A percentile compares a stretch with the other conserved stretches of the same genome.
Evolutionary conservation across 352 stramenopile genomes (phyloP).

Genomic region (Pilasporangium apinafurcum): DNA sequence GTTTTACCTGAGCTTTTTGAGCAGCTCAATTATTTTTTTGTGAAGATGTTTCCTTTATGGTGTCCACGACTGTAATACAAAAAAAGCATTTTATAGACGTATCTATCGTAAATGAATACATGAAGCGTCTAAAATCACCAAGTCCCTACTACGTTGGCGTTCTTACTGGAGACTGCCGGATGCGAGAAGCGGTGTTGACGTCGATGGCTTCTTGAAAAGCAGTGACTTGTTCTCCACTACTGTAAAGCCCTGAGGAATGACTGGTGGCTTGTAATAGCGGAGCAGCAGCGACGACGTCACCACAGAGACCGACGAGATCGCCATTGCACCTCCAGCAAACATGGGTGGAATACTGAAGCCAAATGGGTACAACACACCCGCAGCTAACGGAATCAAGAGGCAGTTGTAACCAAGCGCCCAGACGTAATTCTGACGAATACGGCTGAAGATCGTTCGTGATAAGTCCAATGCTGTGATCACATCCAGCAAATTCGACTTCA

Average conservation of each 20-base stretch:
- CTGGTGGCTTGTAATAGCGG: conserved; percentile 85
- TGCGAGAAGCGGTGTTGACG: conserved; percentile 61
- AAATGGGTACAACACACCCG: conserved; percentile 95
- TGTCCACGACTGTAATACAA: no score
- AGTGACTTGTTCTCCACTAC: conserved; percentile 69
- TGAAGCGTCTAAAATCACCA: no score
- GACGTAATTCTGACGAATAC: conserved; percentile 97
- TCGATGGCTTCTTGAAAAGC: conserved; percentile 77
- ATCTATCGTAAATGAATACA: no score
- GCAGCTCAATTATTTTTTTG: no score
- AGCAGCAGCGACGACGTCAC: conserved; percentile 93
- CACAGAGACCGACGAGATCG: conserved; percentile 95
- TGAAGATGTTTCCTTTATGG: no score
- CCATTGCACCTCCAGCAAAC: conserved; percentile 95
- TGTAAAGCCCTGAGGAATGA: conserved; percentile 49
- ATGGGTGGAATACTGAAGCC: conserved; percentile 93
- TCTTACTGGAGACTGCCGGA: conserved; percentile 61
- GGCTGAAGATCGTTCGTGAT: conserved; percentile 92
- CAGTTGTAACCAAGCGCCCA: conserved; percentile 99
- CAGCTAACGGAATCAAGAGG: conserved; percentile 94
- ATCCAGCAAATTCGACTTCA: conserved; percentile 88
- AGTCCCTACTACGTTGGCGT: no score
- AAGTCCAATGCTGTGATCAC: conserved; percentile 97
- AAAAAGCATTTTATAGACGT: no score
- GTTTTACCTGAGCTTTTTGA: no score